Evolutionary conservation across 257 asterid genomes (phyloP), one percentile per base, ranked within the genome.

Genomic region (Solanum sitiens): DNA sequence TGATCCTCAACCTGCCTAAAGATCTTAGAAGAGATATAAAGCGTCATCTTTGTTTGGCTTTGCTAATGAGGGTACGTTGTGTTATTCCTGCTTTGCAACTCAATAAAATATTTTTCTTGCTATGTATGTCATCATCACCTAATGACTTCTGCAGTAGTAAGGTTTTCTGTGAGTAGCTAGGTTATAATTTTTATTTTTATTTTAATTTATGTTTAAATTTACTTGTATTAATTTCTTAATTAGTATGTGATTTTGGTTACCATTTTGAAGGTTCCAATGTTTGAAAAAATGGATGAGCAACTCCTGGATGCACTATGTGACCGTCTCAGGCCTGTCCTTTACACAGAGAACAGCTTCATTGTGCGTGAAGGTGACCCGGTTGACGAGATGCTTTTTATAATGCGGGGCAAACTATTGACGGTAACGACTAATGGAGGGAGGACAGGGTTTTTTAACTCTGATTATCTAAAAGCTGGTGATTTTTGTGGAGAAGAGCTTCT

Each of bases 401-500:
- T 97, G 98, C 95, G 99, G 4, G 99, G 99, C 2, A 94, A 94
- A 80, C 85, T 96, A 86, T 91, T 92, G 23, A 93, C 98, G 0
- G 96, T 92, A 85, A 97, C 99, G 30, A 97, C 99, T 6, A 96
- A 96, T 71, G 99, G 99, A 53, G 99, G 99, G 73, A 89, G 98
- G 75, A 97, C 98, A 0, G 99, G 98, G 8, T 97, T 97, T 75
- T 94, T 97, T 79, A 97, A 97, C 91, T 93, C 98, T 0, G 99
- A 93, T 75, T 87, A 88, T 89, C 91, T 97, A 63, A 96, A 94
- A 90, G 98, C 98, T 0, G 99, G 99, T 2, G 99, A 97, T 84
- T 97, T 97, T 82, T 97, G 99, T 86, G 99, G 99, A 27, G 99
- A 97, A 89, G 99, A 97, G 95, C 98, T 97, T 85, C 94, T 97